A percentile compares a stretch with the other conserved stretches of the same genome.
Conservation (phyloP, 257 asterid species). For the Nicotiana benthamiana region DNA sequence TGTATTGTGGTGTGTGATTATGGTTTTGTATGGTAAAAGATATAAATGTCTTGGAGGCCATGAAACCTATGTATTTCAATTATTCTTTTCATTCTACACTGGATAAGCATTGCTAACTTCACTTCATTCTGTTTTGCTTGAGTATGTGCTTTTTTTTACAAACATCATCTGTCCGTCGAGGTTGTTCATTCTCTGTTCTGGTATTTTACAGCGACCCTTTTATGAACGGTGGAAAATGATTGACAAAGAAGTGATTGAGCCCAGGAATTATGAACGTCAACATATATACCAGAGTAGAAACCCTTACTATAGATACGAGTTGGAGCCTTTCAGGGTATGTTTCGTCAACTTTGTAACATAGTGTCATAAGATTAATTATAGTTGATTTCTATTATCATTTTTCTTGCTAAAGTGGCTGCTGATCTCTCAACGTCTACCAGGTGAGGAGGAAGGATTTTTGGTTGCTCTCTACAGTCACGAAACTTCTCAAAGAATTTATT, state of each 20-base stretch:
- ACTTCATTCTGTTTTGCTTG: neutral
- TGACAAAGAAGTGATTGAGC: conserved; percentile 88
- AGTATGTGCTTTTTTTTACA: neutral
- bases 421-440: conserved; percentile 36
- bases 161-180: neutral
- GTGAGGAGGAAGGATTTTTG: conserved; percentile 97
- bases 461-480: conserved; percentile 86
- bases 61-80: neutral
- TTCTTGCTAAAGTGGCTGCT: conserved; percentile 18
- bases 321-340: conserved; percentile 91
- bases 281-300: conserved; percentile 53
- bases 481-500: conserved; percentile 77
- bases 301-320: conserved; percentile 74
- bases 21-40: neutral
- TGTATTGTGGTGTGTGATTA: neutral
- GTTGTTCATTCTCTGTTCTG: conserved; percentile 7
- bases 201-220: conserved; percentile 62
- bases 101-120: neutral
- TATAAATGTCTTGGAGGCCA: neutral
- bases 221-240: conserved; percentile 95
- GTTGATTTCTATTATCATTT: neutral
- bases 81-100: neutral
- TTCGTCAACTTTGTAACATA: neutral
- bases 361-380: neutral
- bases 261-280: conserved; percentile 67